Evolutionary conservation across 164 flowering plant genomes (phyloP).

Genomic region (Dillenia suffruticosa): DNA sequence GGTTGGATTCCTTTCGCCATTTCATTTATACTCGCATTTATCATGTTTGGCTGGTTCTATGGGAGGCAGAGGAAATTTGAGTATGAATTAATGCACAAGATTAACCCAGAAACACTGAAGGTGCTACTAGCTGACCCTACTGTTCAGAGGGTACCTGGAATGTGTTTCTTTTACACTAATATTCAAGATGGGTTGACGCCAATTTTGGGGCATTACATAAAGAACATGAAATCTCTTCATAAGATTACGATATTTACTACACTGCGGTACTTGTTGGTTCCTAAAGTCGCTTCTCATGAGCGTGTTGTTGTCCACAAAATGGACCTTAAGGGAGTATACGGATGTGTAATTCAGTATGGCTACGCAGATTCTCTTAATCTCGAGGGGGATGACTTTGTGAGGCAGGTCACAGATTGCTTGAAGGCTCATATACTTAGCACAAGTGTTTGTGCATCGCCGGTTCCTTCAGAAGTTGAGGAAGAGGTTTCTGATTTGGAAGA

Average conservation of each 20-base stretch:
- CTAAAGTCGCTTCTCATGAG: conserved; percentile 60
- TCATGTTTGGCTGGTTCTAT: conserved; percentile 87
- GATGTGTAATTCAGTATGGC: conserved; percentile 68
- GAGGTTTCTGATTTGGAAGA: conserved; percentile 45
- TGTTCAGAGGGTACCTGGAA: conserved; percentile 69
- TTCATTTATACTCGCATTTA: conserved; percentile 60
- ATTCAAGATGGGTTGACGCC: conserved; percentile 78
- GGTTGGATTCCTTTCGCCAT: conserved; percentile 94
- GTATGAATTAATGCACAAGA: conserved; percentile 59
- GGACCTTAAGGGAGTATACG: conserved; percentile 54
- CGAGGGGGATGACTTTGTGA: conserved; percentile 51
- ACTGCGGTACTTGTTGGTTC: conserved; percentile 57
- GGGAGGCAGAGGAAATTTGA: conserved; percentile 73
- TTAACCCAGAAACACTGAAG: conserved; percentile 39
- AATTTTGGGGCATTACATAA: conserved; percentile 63
- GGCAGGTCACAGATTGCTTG: conserved; percentile 42
- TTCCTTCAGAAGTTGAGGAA: conserved; percentile 20
- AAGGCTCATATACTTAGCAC: conserved; percentile 20
- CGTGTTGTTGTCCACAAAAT: conserved; percentile 46
- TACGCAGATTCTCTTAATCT: conserved; percentile 59
- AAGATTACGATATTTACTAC: conserved; percentile 63
- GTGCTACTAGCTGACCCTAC: conserved; percentile 44
- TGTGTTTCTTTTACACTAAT: conserved; percentile 77
- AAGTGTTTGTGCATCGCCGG: conserved; percentile 8
- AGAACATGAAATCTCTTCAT: conserved; percentile 71